These are phyloP conservation scores for Flueggea neowawraea DNA, from an alignment of 441 rosid species.

Conservation along the genomic window DNA sequence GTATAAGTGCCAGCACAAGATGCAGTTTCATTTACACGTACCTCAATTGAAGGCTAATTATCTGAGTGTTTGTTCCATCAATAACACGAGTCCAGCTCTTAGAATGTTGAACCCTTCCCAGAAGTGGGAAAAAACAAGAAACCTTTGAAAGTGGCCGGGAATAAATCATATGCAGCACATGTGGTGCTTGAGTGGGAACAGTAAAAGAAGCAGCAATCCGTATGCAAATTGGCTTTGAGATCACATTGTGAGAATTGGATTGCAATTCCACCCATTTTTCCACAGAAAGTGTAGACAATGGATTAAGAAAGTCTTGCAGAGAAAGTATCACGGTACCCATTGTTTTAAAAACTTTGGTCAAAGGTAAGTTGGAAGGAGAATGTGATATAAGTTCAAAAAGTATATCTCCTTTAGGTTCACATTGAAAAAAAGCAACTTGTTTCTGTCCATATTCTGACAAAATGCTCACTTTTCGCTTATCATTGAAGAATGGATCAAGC, in stretches of 20 bases:
- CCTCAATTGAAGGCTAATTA: slow-evolving; percentile 77
- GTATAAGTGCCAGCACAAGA: background rate
- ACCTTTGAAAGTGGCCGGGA: slow-evolving; percentile 28
- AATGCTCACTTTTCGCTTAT: slow-evolving; percentile 56
- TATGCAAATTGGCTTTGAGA: slow-evolving; percentile 52
- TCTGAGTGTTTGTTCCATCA: slow-evolving; percentile 53
- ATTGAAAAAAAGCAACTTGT: slow-evolving; percentile 64
- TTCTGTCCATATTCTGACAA: slow-evolving; percentile 54
- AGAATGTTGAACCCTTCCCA: slow-evolving; percentile 33
- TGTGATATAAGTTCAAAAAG: slow-evolving; percentile 58
- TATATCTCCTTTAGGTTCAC: slow-evolving; percentile 80
- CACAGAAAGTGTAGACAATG: slow-evolving; percentile 52
- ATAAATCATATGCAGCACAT: slow-evolving; percentile 47
- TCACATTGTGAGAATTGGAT: slow-evolving; percentile 35
- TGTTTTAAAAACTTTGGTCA: slow-evolving; percentile 35
- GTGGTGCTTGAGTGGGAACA: slow-evolving; percentile 48
- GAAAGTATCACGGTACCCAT: slow-evolving; percentile 63
- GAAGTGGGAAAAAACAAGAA: slow-evolving; percentile 48
- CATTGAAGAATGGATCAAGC: slow-evolving; percentile 55
- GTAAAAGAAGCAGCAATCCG: slow-evolving; percentile 65
- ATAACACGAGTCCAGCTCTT: slow-evolving; percentile 40
- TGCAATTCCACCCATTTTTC: slow-evolving; percentile 78
- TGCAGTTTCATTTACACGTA: slow-evolving; percentile 45
- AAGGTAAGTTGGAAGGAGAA: slow-evolving; percentile 42
- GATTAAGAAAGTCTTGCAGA: slow-evolving; percentile 45